Conservation (phyloP, 495 filamentous ascomycete species). For the Friedmanniomyces simplex region DNA sequence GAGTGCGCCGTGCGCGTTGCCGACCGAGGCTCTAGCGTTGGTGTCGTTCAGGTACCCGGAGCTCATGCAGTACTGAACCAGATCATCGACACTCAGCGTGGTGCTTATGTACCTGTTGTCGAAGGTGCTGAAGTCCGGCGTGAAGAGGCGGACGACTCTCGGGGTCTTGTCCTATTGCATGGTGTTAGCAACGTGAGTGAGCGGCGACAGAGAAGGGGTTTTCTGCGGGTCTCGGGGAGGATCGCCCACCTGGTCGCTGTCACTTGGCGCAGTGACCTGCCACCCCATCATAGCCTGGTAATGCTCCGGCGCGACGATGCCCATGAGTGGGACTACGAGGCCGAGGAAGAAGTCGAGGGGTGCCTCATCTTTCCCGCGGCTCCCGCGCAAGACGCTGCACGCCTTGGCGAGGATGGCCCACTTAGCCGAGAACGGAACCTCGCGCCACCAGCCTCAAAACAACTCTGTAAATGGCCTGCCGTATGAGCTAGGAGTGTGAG, state of each 20-base stretch:
- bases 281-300: conserved; percentile 9
- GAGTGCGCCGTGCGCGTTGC: not conserved
- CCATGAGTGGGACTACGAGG: not conserved
- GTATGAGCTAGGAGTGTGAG: not conserved
- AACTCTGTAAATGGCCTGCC: not conserved
- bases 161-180: not conserved
- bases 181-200: not conserved
- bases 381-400: conserved; percentile 6
- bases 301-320: conserved; percentile 1
- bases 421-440: conserved; percentile 6
- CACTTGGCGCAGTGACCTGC: not conserved
- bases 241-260: conserved; percentile 1
- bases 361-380: conserved; percentile 7
- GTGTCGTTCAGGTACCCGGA: not conserved
- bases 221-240: not conserved
- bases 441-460: conserved; percentile 9
- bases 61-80: conserved; percentile 1
- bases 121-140: conserved; percentile 2
- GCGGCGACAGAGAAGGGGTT: not conserved
- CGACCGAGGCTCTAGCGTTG: not conserved
- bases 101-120: not conserved
- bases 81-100: conserved; percentile 8
- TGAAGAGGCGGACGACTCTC: conserved; percentile 1
- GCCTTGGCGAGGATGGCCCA: conserved; percentile 15
- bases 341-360: conserved; percentile 7